A percentile compares a stretch with the other conserved stretches of the same genome.
Evolutionary conservation across 352 stramenopile genomes (phyloP).

Genomic region (Phytopythium helicoides): DNA sequence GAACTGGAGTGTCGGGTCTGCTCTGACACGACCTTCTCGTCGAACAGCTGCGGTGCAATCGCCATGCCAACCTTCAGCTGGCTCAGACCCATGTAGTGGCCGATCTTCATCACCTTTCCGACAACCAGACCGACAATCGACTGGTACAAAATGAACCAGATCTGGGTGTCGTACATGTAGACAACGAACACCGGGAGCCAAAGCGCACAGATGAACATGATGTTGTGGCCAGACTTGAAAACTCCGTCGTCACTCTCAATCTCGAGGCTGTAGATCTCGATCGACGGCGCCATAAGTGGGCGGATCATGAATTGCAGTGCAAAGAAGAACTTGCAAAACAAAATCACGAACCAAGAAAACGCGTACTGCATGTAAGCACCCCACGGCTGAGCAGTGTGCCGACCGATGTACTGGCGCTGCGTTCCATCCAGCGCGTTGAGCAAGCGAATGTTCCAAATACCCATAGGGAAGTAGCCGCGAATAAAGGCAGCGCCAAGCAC

Average conservation of each 20-base stretch:
- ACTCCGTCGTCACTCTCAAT: constrained; percentile 46
- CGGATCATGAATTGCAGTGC: constrained; percentile 82
- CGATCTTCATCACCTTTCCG: constrained; percentile 72
- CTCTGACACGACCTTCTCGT: constrained; percentile 60
- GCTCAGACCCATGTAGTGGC: constrained; percentile 61
- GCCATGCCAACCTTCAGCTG: constrained; percentile 70
- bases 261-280: constrained; percentile 69
- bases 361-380: constrained; percentile 56
- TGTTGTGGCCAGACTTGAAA: constrained; percentile 73
- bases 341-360: constrained; percentile 71
- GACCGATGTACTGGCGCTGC: constrained; percentile 71
- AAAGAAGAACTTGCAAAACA: constrained; percentile 78
- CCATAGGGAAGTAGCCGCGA: constrained; percentile 48
- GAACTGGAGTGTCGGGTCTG: constrained; percentile 18
- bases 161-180: constrained; percentile 87
- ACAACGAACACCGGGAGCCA: constrained; percentile 81
- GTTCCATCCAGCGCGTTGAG: constrained; percentile 70
- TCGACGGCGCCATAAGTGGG: constrained; percentile 66
- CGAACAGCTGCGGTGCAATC: constrained; percentile 59
- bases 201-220: constrained; percentile 73
- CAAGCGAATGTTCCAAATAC: constrained; percentile 57
- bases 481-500: constrained; percentile 45
- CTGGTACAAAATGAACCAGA: constrained; percentile 86
- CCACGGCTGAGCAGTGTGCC: constrained; percentile 67
- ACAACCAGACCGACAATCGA: constrained; percentile 73